These are phyloP conservation scores for Cryptococcus sp. DNA, from an alignment of 1,284 basidiomycete genomes.

Conservation along the genomic window DNA sequence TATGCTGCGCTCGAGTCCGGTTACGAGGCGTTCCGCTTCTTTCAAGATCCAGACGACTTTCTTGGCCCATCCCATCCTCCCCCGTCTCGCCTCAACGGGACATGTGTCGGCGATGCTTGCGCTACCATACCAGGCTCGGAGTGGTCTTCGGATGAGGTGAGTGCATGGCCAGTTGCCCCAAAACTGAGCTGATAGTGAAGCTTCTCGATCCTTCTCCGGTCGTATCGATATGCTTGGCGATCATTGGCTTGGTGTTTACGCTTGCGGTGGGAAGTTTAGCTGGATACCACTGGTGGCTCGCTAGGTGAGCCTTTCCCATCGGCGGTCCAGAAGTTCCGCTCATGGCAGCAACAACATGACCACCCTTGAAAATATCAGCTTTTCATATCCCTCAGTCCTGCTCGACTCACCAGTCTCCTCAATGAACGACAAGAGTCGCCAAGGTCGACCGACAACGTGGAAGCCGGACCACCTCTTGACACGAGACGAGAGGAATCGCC, in stretches of 20 bases:
- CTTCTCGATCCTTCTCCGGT: slow-evolving; percentile 54
- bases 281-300: slow-evolving; percentile 71
- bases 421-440: not conserved
- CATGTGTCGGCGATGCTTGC: not conserved
- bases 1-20: slow-evolving; percentile 59
- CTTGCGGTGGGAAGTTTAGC: slow-evolving; percentile 71
- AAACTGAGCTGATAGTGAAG: slow-evolving; percentile 47
- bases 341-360: slow-evolving; percentile 70
- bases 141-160: not conserved
- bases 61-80: not conserved
- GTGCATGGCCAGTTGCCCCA: not conserved
- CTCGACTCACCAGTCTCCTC: slow-evolving; percentile 12
- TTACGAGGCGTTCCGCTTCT: slow-evolving; percentile 60
- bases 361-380: slow-evolving; percentile 72
- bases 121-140: not conserved
- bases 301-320: slow-evolving; percentile 54
- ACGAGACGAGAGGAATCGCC: slow-evolving; percentile 60
- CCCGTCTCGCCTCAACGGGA: not conserved
- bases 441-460: slow-evolving; percentile 15
- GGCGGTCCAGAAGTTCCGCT: not conserved
- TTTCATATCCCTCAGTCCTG: slow-evolving; percentile 53
- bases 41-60: slow-evolving; percentile 43
- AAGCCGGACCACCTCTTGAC: slow-evolving; percentile 67
- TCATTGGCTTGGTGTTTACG: slow-evolving; percentile 59
- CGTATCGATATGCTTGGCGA: slow-evolving; percentile 62